A percentile compares a stretch with the other conserved stretches of the same genome.
phyloP scores from a whole-genome alignment of 371 early-diverging fungal species.

The Mucor piriformis region DNA sequence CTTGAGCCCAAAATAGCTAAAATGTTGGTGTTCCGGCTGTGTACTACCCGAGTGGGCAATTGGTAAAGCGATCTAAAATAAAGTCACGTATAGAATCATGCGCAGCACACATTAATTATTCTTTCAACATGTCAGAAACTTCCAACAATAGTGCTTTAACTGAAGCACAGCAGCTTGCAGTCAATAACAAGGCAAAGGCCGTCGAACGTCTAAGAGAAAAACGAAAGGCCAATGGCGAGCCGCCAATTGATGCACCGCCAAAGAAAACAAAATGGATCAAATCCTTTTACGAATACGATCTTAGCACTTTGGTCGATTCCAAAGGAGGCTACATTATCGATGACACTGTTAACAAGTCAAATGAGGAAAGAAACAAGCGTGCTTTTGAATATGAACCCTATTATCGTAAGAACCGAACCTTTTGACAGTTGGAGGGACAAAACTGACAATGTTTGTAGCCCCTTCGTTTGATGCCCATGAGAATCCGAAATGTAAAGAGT shows the following conservation, averaged over 20 bases:
- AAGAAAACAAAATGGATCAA: conserved; percentile 31
- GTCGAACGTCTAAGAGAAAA: conserved; percentile 22
- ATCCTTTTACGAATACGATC: conserved; percentile 72
- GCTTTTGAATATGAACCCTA: conserved; percentile 42
- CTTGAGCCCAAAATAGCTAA: no score
- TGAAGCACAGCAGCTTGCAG: conserved; percentile 15
- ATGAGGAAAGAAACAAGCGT: conserved; percentile 9
- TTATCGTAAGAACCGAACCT: conserved; percentile 45
- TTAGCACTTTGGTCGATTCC: conserved; percentile 77
- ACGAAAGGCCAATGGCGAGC: conserved; percentile 9
- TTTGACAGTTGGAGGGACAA: not conserved
- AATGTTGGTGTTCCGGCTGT: no score
- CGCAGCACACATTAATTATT: no score
- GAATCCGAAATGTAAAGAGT: conserved; percentile 77
- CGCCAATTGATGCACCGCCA: not conserved
- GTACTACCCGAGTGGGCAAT: no score
- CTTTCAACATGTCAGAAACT: conserved; percentile 5
- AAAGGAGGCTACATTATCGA: conserved; percentile 85
- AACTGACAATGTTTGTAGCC: conserved; percentile 35
- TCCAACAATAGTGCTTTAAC: not conserved
- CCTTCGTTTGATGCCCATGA: conserved; percentile 63
- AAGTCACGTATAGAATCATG: not conserved
- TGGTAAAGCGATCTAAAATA: no score
- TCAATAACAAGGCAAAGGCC: conserved; percentile 25
- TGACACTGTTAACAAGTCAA: conserved; percentile 40